Percentiles rank a stretch among this genome's conserved stretches.
Conservation (phyloP, 2,329 filamentous ascomycete genomes). For the Lecanicillium sp. region DNA sequence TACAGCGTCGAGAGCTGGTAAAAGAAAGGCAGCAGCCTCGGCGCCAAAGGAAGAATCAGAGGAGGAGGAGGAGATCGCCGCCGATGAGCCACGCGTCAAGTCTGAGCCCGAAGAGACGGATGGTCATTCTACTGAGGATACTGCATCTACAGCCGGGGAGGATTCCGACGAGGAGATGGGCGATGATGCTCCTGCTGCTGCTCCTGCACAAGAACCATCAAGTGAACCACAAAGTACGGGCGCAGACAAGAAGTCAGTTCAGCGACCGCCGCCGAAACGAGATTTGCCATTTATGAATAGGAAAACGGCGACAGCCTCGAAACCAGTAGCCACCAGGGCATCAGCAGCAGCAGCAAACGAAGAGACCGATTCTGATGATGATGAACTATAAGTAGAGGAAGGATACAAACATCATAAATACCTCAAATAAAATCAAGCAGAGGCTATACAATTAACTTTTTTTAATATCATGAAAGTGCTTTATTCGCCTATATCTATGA, state of each 20-base stretch:
- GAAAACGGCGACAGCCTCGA: conserved; percentile 20
- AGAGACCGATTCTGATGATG: conserved; percentile 49
- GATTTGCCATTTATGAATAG: conserved; percentile 35
- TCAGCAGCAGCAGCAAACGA: conserved; percentile 12
- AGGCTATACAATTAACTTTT: no score
- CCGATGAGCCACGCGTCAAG: conserved; percentile 37
- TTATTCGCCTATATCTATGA: no score
- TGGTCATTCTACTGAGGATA: conserved; percentile 31
- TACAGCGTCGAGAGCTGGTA: conserved; percentile 32
- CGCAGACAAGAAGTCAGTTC: conserved; percentile 12
- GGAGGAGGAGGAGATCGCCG: conserved; percentile 39
- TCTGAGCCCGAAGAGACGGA: conserved; percentile 30
- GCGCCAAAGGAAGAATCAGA: conserved; percentile 29
- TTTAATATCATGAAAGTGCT: no score
- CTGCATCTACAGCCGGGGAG: conserved; percentile 34
- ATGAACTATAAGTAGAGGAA: conserved; percentile 38
- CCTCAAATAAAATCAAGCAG: no score
- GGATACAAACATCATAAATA: neutral
- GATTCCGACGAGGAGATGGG: conserved; percentile 28
- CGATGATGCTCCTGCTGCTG: no score
- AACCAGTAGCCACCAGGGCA: no score
- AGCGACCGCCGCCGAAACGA: conserved; percentile 28
- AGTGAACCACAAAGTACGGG: conserved; percentile 1
- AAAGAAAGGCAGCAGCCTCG: conserved; percentile 39
- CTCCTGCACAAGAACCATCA: conserved; percentile 1